These are phyloP conservation scores for Populus davidiana DNA, from an alignment of 345 rosid genomes.

Conservation along the genomic window DNA sequence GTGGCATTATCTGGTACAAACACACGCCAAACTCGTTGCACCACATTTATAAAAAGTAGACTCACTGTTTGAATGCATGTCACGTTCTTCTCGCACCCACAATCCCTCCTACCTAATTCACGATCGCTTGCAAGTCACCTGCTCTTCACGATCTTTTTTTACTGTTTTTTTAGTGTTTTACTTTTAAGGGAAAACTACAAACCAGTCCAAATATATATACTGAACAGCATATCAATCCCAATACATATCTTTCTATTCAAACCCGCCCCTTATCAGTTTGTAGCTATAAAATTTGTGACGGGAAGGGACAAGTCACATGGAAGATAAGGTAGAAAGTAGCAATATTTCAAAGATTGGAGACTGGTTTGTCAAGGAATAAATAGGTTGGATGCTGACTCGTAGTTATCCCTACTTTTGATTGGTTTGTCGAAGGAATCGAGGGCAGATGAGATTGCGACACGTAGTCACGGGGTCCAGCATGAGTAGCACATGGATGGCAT, in stretches of 20 bases:
- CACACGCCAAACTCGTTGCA: conserved; percentile 22
- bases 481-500: conserved; percentile 24
- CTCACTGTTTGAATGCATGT: conserved; percentile 21
- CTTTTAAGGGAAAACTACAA: neutral
- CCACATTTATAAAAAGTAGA: neutral
- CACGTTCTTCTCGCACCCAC: conserved; percentile 29
- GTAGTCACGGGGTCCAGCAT: neutral
- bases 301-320: neutral
- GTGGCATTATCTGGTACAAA: conserved; percentile 5
- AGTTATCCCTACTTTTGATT: neutral
- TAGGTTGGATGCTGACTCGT: neutral
- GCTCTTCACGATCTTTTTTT: conserved; percentile 28
- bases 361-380: neutral
- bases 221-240: too few species aligned
- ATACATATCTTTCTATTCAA: neutral
- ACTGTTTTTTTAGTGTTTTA: neutral
- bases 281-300: neutral
- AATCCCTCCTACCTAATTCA: neutral
- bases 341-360: neutral
- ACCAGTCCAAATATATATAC: neutral
- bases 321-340: neutral
- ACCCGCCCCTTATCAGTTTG: neutral
- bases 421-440: neutral
- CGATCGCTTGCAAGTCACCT: conserved; percentile 26
- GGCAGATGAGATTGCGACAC: neutral